A percentile compares a stretch with the other conserved stretches of the same genome.
phyloP scores from a whole-genome alignment of 768 basidiomycete species.

The Mycena albidolilacea region DNA sequence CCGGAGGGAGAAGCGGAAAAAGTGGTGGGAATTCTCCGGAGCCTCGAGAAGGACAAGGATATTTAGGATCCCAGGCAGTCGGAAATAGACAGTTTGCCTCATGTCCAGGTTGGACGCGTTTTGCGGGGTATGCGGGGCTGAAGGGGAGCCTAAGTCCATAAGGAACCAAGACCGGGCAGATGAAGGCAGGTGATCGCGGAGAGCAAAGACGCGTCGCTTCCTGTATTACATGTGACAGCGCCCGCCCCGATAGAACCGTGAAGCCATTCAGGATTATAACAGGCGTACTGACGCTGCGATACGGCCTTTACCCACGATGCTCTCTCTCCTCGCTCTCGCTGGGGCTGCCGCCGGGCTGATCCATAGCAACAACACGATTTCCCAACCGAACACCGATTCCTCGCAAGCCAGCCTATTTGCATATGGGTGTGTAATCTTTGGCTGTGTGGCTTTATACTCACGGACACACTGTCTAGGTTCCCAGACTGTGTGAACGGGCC shows the following conservation, averaged over 20 bases:
- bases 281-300: too few relatives aligned
- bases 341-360: slow-evolving; percentile 11
- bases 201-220: neutral
- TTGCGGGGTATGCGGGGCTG: neutral
- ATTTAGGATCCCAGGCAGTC: neutral
- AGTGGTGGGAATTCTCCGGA: slow-evolving; percentile 33
- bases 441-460: too few relatives aligned
- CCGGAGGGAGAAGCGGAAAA: slow-evolving; percentile 51
- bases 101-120: neutral
- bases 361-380: slow-evolving; percentile 29
- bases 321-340: slow-evolving; percentile 24
- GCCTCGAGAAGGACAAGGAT: neutral
- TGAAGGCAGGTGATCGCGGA: neutral
- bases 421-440: slow-evolving; percentile 37
- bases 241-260: too few relatives aligned
- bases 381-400: slow-evolving; percentile 2
- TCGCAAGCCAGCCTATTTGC: slow-evolving; percentile 22
- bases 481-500: slow-evolving; percentile 60
- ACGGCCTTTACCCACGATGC: slow-evolving; percentile 16
- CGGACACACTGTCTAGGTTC: too few relatives aligned
- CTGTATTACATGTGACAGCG: too few relatives aligned
- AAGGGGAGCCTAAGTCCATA: neutral
- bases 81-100: slow-evolving; percentile 7
- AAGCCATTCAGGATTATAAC: too few relatives aligned
- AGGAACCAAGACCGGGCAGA: neutral